Conservation (phyloP, 2,329 filamentous ascomycete species). For the Magnaporthiopsis incrustans region DNA sequence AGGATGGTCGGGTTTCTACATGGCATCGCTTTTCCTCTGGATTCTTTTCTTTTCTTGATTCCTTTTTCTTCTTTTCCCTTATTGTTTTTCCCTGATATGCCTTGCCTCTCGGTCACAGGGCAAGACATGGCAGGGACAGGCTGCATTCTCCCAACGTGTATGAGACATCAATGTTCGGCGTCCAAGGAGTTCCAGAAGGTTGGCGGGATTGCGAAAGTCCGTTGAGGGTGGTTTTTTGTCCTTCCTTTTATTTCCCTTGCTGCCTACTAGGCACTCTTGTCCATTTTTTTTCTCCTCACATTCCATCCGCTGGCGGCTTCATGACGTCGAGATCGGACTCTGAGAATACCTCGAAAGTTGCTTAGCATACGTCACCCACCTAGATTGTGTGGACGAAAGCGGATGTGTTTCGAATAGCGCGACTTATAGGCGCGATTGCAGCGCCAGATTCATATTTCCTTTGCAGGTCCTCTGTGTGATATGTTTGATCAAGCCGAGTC, state of each 20-base stretch:
- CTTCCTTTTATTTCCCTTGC: background rate
- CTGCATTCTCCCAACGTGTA: background rate
- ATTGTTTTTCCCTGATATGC: background rate
- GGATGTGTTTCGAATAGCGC: background rate
- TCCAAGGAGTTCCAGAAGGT: background rate
- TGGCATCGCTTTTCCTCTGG: background rate
- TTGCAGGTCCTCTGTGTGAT: background rate
- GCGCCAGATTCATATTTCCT: background rate
- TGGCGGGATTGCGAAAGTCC: background rate
- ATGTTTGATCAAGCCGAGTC: background rate
- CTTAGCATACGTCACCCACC: background rate
- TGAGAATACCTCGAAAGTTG: background rate
- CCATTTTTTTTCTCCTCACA: background rate
- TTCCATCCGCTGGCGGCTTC: background rate
- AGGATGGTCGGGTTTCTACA: background rate
- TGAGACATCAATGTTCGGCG: background rate
- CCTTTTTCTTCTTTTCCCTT: background rate
- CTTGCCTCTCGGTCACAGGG: background rate
- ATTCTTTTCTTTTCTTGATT: background rate
- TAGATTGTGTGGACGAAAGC: background rate
- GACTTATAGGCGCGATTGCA: background rate
- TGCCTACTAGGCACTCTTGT: background rate
- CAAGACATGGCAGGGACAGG: background rate
- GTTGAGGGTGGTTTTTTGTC: background rate
- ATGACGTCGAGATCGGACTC: background rate